phyloP scores from a whole-genome alignment of 208 protist species.

The Crithidia brevicula region DNA sequence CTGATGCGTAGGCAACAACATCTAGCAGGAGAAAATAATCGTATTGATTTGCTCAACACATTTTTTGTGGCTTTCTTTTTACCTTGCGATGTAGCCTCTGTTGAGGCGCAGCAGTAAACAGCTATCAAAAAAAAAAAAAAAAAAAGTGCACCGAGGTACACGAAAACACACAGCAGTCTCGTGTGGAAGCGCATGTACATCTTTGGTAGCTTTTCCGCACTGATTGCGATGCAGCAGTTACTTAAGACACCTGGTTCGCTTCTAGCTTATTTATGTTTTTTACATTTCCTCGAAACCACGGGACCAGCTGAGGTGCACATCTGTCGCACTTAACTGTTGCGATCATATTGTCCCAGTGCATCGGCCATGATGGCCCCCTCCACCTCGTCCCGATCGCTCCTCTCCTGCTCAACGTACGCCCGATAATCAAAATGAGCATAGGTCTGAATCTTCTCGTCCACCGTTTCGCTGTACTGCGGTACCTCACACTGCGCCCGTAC shows the following conservation, averaged over 20 bases:
- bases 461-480: slow-evolving; percentile 55
- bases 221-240: no score
- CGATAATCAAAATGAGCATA: slow-evolving; percentile 83
- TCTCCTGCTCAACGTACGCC: slow-evolving; percentile 62
- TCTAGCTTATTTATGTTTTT: no score
- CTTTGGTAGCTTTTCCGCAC: no score
- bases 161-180: no score
- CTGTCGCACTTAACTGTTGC: slow-evolving; percentile 28
- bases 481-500: slow-evolving; percentile 35
- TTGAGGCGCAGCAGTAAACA: neutral
- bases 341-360: slow-evolving; percentile 74
- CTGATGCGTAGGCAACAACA: no score
- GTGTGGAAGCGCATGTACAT: no score
- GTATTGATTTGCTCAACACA: neutral
- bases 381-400: slow-evolving; percentile 53
- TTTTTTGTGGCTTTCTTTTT: neutral
- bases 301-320: no score
- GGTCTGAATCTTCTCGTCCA: slow-evolving; percentile 48
- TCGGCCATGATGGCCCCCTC: slow-evolving; percentile 84
- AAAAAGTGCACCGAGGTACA: no score
- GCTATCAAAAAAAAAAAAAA: slow-evolving; percentile 4
- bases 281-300: no score
- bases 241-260: no score
- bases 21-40: neutral
- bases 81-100: no score